Conservation (phyloP, 2,329 filamentous ascomycete species). For the Aspergillus unguis region DNA sequence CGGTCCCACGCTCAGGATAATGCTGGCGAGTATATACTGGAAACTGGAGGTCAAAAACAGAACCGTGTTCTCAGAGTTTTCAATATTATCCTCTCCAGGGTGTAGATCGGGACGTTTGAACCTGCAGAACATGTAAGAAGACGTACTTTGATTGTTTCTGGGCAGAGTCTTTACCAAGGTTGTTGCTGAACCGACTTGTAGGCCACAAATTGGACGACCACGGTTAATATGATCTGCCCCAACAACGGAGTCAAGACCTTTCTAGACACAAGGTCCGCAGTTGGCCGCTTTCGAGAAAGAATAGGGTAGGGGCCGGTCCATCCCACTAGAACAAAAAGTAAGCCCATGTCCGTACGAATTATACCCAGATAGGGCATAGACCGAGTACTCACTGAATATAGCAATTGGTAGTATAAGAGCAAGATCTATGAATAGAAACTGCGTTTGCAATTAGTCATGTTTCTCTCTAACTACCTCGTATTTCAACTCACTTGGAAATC, state of each 20-base stretch:
- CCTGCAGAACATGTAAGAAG: constrained; percentile 40
- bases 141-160: neutral
- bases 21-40: constrained; percentile 86
- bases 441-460: constrained; percentile 1
- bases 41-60: constrained; percentile 89
- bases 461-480: neutral
- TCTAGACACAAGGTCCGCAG: constrained; percentile 83
- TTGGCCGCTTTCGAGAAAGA: constrained; percentile 80
- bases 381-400: constrained; percentile 71
- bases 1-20: constrained; percentile 85
- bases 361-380: neutral
- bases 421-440: constrained; percentile 93
- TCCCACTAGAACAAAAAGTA: constrained; percentile 60
- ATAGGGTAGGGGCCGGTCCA: constrained; percentile 82
- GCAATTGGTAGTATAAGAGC: constrained; percentile 91
- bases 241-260: constrained; percentile 88
- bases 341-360: neutral
- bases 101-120: constrained; percentile 77
- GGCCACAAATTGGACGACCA: constrained; percentile 70
- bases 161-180: constrained; percentile 59
- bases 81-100: constrained; percentile 74
- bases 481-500: constrained; percentile 72
- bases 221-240: constrained; percentile 80
- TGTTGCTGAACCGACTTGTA: constrained; percentile 74
- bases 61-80: constrained; percentile 90